Base-by-base conservation (phyloP, 257 asterid genomes). In the Buddleja alternifolia region DNA sequence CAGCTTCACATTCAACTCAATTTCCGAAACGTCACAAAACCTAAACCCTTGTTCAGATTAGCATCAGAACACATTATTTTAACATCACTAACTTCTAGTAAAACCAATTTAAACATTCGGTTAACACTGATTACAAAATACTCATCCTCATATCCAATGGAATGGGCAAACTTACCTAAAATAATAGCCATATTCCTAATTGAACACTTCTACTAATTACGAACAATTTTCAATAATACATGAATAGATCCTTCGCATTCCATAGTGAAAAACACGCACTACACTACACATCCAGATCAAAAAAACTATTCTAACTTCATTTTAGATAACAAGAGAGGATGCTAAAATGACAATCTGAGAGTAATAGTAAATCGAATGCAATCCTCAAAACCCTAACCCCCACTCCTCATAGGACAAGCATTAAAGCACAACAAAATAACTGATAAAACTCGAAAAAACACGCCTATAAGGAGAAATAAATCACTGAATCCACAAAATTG, bases 401-500 rank as follows among this genome's bases (percentile, higher is more conserved):
- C 34, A 29, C 34, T 29, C 2, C 34, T 2, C 6, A 52, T n/a
- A n/a, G n/a, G n/a, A n/a, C n/a, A n/a, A n/a, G n/a, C n/a, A n/a
- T n/a, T n/a, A n/a, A n/a, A n/a, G n/a, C n/a, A n/a, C 50, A 34
- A 60, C 57, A 25, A n/a, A n/a, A n/a, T 39, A 19, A 21, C 6
- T 34, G 7, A 67, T 32, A 12, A 36, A 14, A 45, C 11, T 44
- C 9, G 11, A 4, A 17, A 36, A 32, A 41, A 3, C 15, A 36
- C 58, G 4, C 15, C 41, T 51, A 48, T 6, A 41, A 44, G 23
- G 9, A 66, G 52, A 51, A 48, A 12, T 10, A 44, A 7, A 64
- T 8, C 63, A 32, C 53, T 51, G n/a, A 52, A 47, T 51, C 36
- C 71, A 7, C 69, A 42, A 20, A 73, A 65, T 9, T 19, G 40